Evolutionary conservation across 208 protist species (phyloP).

Genomic region (Leishmania lainsoni): DNA sequence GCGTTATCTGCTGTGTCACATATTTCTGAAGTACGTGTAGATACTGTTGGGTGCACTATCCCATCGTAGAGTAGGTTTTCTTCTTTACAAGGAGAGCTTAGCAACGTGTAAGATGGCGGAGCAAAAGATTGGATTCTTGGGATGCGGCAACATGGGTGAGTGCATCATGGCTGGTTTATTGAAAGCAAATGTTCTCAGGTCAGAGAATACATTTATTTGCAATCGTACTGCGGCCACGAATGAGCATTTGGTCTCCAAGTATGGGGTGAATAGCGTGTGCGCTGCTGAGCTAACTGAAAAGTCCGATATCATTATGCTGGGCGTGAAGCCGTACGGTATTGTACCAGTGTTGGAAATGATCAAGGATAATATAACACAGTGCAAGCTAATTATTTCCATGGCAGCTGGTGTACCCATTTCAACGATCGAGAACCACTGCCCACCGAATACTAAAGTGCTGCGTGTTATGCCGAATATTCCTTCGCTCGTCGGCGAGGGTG

Average conservation of each 20-base stretch:
- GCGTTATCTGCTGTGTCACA: neutral
- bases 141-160: constrained; percentile 93
- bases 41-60: neutral
- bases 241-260: constrained; percentile 45
- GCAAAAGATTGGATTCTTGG: constrained; percentile 90
- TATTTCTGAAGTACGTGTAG: no score
- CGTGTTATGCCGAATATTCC: constrained; percentile 97
- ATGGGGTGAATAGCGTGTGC: constrained; percentile 46
- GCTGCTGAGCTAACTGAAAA: constrained; percentile 60
- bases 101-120: constrained; percentile 2
- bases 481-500: constrained; percentile 69
- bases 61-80: neutral
- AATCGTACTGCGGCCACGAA: constrained; percentile 59
- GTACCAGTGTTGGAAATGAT: constrained; percentile 65
- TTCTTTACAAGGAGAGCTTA: neutral
- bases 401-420: constrained; percentile 88
- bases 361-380: constrained; percentile 23
- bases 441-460: constrained; percentile 59
- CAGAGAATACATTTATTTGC: constrained; percentile 69
- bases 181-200: constrained; percentile 20
- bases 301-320: constrained; percentile 89
- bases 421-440: constrained; percentile 71
- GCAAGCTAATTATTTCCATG: constrained; percentile 92
- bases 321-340: constrained; percentile 93
- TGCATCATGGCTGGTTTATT: constrained; percentile 88